Evolutionary conservation across 2,329 filamentous ascomycete species (phyloP).

Genomic region (Colletotrichum noveboracense): DNA sequence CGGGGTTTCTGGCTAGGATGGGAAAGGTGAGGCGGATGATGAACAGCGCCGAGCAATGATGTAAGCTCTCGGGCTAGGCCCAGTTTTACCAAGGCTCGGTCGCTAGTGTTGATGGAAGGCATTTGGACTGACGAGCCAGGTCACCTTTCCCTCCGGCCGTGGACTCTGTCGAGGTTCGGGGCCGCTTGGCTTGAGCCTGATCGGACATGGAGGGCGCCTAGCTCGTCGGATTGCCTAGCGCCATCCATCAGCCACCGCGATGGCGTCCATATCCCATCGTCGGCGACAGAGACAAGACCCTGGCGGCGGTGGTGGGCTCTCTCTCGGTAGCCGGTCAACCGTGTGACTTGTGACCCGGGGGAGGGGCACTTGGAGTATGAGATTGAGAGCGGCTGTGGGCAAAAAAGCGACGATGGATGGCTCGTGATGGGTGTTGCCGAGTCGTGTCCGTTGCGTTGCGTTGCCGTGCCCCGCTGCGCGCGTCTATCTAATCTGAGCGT

Average conservation of each 20-base stretch:
- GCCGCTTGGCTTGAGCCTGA: background rate
- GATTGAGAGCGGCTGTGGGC: background rate
- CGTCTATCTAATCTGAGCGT: background rate
- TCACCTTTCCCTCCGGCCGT: background rate
- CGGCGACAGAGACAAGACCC: background rate
- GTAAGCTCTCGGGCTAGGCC: constrained; percentile 14
- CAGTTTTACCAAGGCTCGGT: constrained; percentile 5
- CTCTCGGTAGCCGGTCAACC: background rate
- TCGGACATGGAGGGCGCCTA: constrained; percentile 13
- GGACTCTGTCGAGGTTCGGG: background rate
- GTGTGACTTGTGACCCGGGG: background rate
- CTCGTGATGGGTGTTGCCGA: background rate
- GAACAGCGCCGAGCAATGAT: constrained; percentile 9
- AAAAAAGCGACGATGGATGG: background rate
- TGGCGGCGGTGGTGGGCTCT: background rate
- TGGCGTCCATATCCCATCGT: background rate
- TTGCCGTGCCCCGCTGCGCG: background rate
- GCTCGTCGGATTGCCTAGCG: constrained; percentile 8
- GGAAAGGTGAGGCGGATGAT: background rate
- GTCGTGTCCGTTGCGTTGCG: background rate
- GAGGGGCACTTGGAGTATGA: background rate
- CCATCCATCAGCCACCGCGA: background rate
- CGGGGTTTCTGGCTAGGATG: background rate
- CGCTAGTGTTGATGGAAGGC: constrained; percentile 9
- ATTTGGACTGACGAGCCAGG: constrained; percentile 3